Percentiles rank a stretch among this genome's conserved stretches.
These are phyloP conservation scores for Colletotrichum lupini DNA, from an alignment of 2,329 filamentous ascomycete genomes.

Conservation along the genomic window DNA sequence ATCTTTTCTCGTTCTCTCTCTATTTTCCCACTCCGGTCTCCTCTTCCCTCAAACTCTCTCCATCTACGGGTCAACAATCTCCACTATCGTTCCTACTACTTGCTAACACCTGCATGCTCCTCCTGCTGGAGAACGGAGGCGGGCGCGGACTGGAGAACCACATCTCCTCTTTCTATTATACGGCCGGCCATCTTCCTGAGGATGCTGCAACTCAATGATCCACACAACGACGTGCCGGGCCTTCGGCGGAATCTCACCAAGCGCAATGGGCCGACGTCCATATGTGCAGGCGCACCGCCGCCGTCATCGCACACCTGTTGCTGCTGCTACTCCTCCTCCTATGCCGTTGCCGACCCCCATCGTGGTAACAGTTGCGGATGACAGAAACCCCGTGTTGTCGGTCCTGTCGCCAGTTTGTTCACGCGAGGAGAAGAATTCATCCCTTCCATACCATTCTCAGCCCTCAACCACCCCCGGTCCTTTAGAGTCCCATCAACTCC, in stretches of 20 bases:
- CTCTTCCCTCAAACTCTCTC: background rate
- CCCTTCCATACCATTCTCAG: constrained; percentile 15
- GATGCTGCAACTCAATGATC: constrained; percentile 33
- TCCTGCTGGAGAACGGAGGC: constrained; percentile 6
- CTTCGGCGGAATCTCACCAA: constrained; percentile 16
- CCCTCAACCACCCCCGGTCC: background rate
- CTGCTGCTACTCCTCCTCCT: background rate
- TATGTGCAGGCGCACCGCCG: constrained; percentile 26
- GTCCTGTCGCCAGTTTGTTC: constrained; percentile 13
- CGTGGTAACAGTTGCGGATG: background rate
- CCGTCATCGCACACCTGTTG: constrained; percentile 10
- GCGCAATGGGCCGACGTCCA: constrained; percentile 26
- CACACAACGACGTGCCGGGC: constrained; percentile 23
- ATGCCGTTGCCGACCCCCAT: background rate
- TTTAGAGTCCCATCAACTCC: background rate
- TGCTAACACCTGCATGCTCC: constrained; percentile 1
- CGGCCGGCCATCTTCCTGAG: background rate
- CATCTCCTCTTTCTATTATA: background rate
- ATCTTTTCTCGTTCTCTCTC: background rate
- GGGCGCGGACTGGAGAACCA: background rate
- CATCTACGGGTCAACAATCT: constrained; percentile 2
- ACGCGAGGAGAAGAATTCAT: constrained; percentile 26
- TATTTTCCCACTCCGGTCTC: background rate
- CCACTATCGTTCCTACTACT: constrained; percentile 25
- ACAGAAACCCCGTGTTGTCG: constrained; percentile 14